phyloP scores from a whole-genome alignment of 768 basidiomycete genomes.

The Lentinula lateritia region DNA sequence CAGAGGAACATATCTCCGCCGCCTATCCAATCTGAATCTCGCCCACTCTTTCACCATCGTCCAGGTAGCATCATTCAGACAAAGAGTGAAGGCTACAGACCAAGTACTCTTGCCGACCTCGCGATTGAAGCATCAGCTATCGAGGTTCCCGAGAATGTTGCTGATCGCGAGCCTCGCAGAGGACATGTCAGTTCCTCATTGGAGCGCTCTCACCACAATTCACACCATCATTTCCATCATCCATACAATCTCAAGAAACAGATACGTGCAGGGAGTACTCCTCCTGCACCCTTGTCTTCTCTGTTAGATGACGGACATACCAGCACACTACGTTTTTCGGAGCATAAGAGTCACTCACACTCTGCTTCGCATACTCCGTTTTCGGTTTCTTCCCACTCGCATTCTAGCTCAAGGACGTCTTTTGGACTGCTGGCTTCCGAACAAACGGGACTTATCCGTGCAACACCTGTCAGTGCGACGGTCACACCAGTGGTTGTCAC shows the following conservation, averaged over 20 bases:
- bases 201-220: not conserved
- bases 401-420: not conserved
- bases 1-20: not conserved
- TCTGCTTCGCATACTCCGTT: conserved; percentile 1
- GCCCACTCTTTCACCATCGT: not conserved
- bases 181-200: not conserved
- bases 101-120: not conserved
- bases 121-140: not conserved
- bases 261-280: conserved; percentile 2
- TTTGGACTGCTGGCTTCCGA: not conserved
- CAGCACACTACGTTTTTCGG: not conserved
- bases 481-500: not conserved
- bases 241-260: not conserved
- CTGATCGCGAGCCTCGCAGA: not conserved
- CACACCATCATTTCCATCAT: not conserved
- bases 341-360: not conserved
- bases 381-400: not conserved
- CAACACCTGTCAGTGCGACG: not conserved
- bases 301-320: not conserved
- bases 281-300: not conserved
- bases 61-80: not conserved
- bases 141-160: not conserved
- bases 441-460: not conserved
- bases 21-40: not conserved
- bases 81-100: not conserved